Percentiles rank a stretch among this genome's conserved stretches.
These are phyloP conservation scores for Fusarium pilosicola DNA, from an alignment of 2,329 filamentous ascomycete genomes.

Conservation along the genomic window DNA sequence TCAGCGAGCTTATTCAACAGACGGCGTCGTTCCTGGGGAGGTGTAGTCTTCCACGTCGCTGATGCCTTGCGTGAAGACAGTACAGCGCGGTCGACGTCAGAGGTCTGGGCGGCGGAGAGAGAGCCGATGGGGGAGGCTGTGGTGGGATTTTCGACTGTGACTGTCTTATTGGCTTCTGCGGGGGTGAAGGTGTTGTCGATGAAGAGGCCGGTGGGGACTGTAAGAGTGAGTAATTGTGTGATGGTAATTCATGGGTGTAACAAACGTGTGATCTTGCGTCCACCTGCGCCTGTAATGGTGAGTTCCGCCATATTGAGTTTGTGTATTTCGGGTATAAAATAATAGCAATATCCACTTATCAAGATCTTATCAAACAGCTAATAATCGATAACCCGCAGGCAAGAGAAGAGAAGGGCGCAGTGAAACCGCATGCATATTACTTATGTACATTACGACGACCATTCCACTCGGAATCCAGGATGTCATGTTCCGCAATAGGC, in stretches of 20 bases:
- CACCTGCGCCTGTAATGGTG: conserved; percentile 4
- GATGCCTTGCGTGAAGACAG: conserved; percentile 82
- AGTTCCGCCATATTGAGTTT: background rate
- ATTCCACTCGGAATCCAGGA: background rate
- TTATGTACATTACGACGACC: background rate
- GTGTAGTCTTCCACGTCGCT: conserved; percentile 16
- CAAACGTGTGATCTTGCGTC: conserved; percentile 9
- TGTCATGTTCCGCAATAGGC: background rate
- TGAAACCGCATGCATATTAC: background rate
- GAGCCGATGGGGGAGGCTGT: background rate
- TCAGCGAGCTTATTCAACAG: conserved; percentile 78
- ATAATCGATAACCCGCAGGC: background rate
- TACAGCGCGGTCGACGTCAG: conserved; percentile 78
- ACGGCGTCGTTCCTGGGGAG: conserved; percentile 70
- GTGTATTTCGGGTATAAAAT: background rate
- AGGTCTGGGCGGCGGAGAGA: conserved; percentile 11
- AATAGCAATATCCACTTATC: background rate
- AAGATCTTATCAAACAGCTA: background rate
- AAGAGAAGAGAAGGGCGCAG: background rate
- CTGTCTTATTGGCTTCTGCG: background rate
- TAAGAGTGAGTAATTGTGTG: background rate
- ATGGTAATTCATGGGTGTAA: background rate
- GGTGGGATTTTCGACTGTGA: conserved; percentile 7
- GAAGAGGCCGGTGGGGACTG: conserved; percentile 28
- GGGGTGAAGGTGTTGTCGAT: conserved; percentile 20